These are phyloP conservation scores for Ruellia speciosa DNA, from an alignment of 305 asterid species.

Conservation along the genomic window DNA sequence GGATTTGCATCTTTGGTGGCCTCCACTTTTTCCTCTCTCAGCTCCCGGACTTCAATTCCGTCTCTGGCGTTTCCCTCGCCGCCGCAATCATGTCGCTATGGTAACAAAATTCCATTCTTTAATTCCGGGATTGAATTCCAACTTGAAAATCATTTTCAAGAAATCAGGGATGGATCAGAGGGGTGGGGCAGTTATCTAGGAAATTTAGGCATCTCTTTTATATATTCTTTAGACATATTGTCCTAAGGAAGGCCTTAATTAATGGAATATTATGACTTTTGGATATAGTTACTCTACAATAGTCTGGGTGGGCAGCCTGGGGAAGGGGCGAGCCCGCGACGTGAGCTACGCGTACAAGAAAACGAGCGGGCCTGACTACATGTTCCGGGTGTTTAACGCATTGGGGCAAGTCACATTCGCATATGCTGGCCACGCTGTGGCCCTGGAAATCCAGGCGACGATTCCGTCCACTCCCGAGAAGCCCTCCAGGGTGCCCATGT, in stretches of 20 bases:
- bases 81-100: slow-evolving; percentile 96
- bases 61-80: slow-evolving; percentile 71
- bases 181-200: no score
- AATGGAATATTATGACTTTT: no score
- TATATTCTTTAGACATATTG: no score
- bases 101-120: slow-evolving; percentile 24
- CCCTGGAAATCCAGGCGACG: slow-evolving; percentile 82
- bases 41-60: slow-evolving; percentile 82
- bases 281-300: slow-evolving; percentile 75
- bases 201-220: no score
- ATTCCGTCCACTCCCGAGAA: slow-evolving; percentile 87
- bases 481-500: slow-evolving; percentile 77
- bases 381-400: slow-evolving; percentile 72
- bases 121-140: no score
- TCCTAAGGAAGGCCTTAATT: no score
- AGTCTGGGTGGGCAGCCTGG: slow-evolving; percentile 78
- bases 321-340: slow-evolving; percentile 47
- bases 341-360: slow-evolving; percentile 74
- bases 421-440: slow-evolving; percentile 87
- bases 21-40: slow-evolving; percentile 83
- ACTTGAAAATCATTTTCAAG: no score
- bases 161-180: no score
- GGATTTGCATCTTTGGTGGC: slow-evolving; percentile 86
- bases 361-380: slow-evolving; percentile 41
- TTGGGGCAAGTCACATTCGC: slow-evolving; percentile 82